Percentiles rank a stretch among this genome's conserved stretches.
These are phyloP conservation scores for Marchantia paleacea DNA, from an alignment of 225 moss, liverwort and hornwort species.

Conservation along the genomic window DNA sequence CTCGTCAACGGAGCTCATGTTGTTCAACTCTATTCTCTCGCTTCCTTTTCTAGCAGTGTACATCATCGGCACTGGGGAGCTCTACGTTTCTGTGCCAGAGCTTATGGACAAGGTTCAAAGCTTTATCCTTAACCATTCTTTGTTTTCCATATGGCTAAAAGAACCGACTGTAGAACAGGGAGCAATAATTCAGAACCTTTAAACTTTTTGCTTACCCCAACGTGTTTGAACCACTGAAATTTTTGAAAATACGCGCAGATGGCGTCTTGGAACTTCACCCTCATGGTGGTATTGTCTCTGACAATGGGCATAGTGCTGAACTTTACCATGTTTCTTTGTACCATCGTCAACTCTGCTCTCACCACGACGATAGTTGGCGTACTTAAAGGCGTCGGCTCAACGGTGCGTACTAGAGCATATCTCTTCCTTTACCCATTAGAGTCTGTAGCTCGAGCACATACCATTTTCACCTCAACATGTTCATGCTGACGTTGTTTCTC, in stretches of 20 bases:
- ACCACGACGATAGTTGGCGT: conserved; percentile 59
- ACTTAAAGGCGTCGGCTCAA: conserved; percentile 55
- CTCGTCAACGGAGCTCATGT: conserved; percentile 50
- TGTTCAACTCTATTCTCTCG: conserved; percentile 51
- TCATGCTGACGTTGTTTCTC: not conserved
- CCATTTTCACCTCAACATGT: too few relatives aligned
- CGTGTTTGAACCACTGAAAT: not conserved
- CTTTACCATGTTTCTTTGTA: conserved; percentile 59
- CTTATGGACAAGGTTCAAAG: conserved; percentile 36
- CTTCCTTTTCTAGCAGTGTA: conserved; percentile 44
- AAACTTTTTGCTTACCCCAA: not conserved
- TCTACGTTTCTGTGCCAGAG: conserved; percentile 32
- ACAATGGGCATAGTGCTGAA: conserved; percentile 51
- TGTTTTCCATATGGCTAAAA: not conserved
- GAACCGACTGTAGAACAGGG: not conserved
- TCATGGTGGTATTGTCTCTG: conserved; percentile 35
- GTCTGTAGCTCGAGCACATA: too few relatives aligned
- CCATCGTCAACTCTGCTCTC: conserved; percentile 48
- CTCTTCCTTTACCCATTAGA: not conserved
- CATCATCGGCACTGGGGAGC: conserved; percentile 39
- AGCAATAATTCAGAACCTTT: not conserved
- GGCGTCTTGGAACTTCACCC: conserved; percentile 32
- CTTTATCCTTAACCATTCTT: not conserved
- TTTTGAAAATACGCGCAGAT: conserved; percentile 28
- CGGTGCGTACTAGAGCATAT: conserved; percentile 26